Evolutionary conservation across 108 stramenopile species (phyloP).

Genomic region (Cyclostephanos tholiformis): DNA sequence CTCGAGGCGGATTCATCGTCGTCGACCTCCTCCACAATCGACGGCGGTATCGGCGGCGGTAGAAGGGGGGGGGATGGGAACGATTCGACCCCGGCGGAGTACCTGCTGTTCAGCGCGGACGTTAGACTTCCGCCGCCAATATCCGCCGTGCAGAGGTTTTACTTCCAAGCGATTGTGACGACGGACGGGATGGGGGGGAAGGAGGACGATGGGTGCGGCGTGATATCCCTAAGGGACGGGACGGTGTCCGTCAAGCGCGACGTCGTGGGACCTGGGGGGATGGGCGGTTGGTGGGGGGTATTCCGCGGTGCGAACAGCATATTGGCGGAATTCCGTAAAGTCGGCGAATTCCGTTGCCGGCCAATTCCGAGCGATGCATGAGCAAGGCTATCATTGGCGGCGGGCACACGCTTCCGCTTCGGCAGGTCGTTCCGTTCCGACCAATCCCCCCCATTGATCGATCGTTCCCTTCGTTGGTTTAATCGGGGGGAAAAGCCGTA

Average conservation of each 20-base stretch:
- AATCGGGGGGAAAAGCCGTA: no score
- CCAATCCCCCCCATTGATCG: no score
- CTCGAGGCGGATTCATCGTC: constrained; percentile 27
- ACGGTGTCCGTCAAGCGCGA: constrained; percentile 69
- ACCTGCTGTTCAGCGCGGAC: constrained; percentile 66
- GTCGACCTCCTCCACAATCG: constrained; percentile 23
- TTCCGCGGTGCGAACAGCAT: constrained; percentile 58
- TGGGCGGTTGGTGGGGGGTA: constrained; percentile 57
- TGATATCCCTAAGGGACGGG: constrained; percentile 53
- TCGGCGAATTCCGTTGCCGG: constrained; percentile 37
- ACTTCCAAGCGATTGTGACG: constrained; percentile 56
- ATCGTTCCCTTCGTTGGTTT: no score
- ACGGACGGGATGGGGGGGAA: constrained; percentile 16
- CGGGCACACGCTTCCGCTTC: no score
- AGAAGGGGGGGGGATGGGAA: constrained; percentile 21
- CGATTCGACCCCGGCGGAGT: constrained; percentile 21
- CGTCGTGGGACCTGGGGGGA: constrained; percentile 36
- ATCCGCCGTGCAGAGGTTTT: constrained; percentile 41
- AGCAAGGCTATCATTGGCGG: no score
- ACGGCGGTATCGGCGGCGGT: no score
- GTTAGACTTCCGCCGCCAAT: constrained; percentile 42
- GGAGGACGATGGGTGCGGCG: background rate
- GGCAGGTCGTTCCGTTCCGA: no score
- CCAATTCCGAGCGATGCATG: background rate
- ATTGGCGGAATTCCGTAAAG: constrained; percentile 49